These are phyloP conservation scores for Thielaviopsis populi DNA, from an alignment of 2,329 filamentous ascomycete species.

Conservation along the genomic window DNA sequence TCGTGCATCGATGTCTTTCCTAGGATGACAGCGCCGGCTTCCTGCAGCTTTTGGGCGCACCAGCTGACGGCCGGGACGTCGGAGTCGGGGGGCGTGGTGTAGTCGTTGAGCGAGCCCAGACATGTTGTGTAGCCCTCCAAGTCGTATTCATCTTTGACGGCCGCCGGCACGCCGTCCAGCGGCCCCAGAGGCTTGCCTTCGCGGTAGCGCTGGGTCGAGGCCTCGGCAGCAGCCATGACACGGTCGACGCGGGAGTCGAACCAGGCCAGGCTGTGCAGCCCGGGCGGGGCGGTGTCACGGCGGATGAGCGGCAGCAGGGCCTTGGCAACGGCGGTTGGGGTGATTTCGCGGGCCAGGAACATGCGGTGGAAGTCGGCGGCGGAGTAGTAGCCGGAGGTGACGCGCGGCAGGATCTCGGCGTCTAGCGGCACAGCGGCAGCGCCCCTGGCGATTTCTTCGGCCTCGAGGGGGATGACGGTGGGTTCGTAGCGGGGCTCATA, in stretches of 20 bases:
- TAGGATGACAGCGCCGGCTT: slow-evolving; percentile 55
- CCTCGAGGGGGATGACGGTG: slow-evolving; percentile 32
- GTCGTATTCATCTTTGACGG: slow-evolving; percentile 63
- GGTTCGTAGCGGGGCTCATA: slow-evolving; percentile 35
- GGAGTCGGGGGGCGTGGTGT: slow-evolving; percentile 32
- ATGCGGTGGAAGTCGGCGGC: slow-evolving; percentile 31
- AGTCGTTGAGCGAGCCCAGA: slow-evolving; percentile 47
- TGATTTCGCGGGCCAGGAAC: slow-evolving; percentile 32
- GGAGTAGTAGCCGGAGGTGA: slow-evolving; percentile 23
- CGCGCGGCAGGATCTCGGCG: slow-evolving; percentile 5
- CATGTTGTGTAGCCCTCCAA: slow-evolving; percentile 57
- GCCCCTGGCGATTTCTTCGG: slow-evolving; percentile 9
- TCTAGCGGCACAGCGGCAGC: background rate
- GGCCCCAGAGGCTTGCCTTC: slow-evolving; percentile 43
- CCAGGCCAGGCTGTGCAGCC: slow-evolving; percentile 31
- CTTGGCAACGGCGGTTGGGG: slow-evolving; percentile 31
- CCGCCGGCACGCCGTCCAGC: slow-evolving; percentile 59
- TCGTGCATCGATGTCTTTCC: slow-evolving; percentile 69
- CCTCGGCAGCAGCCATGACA: slow-evolving; percentile 30
- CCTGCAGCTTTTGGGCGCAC: slow-evolving; percentile 54
- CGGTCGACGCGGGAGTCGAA: slow-evolving; percentile 29
- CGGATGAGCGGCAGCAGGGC: slow-evolving; percentile 33
- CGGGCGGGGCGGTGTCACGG: slow-evolving; percentile 25
- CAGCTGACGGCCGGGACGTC: slow-evolving; percentile 40
- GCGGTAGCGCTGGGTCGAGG: slow-evolving; percentile 33